Conservation (phyloP, 441 rosid genomes). For the Populus trichocarpa region DNA sequence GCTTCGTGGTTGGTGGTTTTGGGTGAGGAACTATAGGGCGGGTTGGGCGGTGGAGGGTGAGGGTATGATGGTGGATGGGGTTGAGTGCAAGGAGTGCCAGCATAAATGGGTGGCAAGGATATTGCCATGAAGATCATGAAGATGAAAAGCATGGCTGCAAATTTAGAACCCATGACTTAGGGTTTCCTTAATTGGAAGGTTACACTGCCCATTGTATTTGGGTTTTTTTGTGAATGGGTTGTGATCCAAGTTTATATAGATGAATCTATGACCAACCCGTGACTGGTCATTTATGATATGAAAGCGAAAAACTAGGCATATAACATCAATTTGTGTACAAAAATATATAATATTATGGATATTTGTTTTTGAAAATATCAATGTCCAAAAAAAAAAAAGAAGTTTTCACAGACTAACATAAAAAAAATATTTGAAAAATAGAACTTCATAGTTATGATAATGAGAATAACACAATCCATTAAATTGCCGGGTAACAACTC, state of each 20-base stretch:
- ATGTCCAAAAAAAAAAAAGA: background rate
- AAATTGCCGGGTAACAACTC: background rate
- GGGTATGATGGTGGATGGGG: slow-evolving; percentile 44
- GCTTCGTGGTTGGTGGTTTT: slow-evolving; percentile 31
- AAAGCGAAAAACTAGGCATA: background rate
- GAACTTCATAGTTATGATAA: background rate
- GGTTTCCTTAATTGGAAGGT: slow-evolving; percentile 18
- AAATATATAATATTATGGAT: background rate
- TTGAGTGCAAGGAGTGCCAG: slow-evolving; percentile 56
- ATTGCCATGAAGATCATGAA: slow-evolving; percentile 48
- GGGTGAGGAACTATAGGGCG: slow-evolving; percentile 39
- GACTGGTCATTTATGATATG: slow-evolving; percentile 23
- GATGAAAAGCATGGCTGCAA: slow-evolving; percentile 44
- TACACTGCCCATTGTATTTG: background rate
- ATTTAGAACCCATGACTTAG: slow-evolving; percentile 41
- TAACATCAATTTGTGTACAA: slow-evolving; percentile 4
- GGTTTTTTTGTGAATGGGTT: background rate
- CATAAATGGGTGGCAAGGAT: slow-evolving; percentile 60
- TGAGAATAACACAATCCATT: background rate
- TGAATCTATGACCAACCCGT: slow-evolving; percentile 42
- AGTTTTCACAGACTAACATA: background rate
- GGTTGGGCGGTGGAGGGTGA: slow-evolving; percentile 23
- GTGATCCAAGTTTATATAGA: slow-evolving; percentile 26
- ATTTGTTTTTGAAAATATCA: background rate
- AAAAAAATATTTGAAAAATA: too few relatives aligned